These are phyloP conservation scores for Fulvia fulva DNA, from an alignment of 2,329 filamentous ascomycete genomes.

Conservation along the genomic window DNA sequence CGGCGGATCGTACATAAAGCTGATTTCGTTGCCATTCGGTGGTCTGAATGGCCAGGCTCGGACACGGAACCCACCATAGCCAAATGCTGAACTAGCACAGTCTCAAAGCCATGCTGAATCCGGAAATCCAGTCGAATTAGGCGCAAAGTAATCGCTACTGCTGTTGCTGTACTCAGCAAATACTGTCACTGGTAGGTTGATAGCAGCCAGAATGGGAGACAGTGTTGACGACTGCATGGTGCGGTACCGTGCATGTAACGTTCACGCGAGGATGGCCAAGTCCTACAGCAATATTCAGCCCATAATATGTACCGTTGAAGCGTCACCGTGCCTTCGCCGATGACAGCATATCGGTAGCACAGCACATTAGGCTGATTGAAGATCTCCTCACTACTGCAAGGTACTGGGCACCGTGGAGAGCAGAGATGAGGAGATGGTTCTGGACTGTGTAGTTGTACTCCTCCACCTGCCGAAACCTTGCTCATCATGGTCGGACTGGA, in stretches of 20 bases:
- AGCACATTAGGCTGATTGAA: not conserved
- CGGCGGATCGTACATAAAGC: conserved; percentile 39
- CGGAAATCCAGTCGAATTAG: conserved; percentile 31
- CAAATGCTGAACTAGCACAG: conserved; percentile 38
- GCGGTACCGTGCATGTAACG: not conserved
- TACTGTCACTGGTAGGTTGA: not conserved
- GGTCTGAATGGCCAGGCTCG: conserved; percentile 39
- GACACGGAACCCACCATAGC: conserved; percentile 39
- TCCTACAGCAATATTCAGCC: not conserved
- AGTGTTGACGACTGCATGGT: not conserved
- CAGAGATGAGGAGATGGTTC: not conserved
- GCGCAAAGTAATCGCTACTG: conserved; percentile 13
- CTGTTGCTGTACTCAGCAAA: not conserved
- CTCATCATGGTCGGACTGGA: not conserved
- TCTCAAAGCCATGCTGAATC: conserved; percentile 40
- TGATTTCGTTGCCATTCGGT: conserved; percentile 35
- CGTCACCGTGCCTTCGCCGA: not conserved
- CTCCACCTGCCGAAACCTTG: not conserved
- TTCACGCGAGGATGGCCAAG: not conserved
- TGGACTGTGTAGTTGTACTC: not conserved
- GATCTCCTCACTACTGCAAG: not conserved
- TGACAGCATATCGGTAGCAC: not conserved
- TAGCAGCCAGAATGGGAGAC: not conserved
- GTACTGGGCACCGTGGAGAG: not conserved
- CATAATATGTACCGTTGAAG: not conserved